Base-by-base conservation (phyloP, 805 yeast species). In the Pichia occidentalis region DNA sequence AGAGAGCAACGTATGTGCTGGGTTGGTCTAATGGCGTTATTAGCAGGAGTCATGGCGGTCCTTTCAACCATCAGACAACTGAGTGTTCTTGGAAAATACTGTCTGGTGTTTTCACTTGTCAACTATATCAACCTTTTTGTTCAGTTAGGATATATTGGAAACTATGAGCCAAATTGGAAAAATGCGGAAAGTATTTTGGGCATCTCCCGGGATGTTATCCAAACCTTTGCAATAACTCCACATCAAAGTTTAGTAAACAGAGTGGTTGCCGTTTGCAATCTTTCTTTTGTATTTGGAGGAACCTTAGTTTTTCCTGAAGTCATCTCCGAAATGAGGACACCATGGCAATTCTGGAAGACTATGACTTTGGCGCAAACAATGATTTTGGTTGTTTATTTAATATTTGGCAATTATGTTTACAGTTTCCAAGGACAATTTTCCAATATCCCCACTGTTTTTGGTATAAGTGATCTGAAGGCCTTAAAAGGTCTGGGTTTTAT, bases 261-360 rank as follows among this genome's bases (percentile, higher is more conserved):
- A 42, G 52, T 66, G 31, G 56, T 54, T 14, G 69, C 68, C 13
- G 50, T 65, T 42, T 60, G 67, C 53, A 68, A 68, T 49, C 60
- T 69, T 44, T 70, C 70, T 14, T 70, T 64, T 50, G 65, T 72
- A 3, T 70, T 67, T 58, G 75, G 73, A 27, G 75, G 75, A 44
- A 69, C 74, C n/a, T 60, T 69, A 44, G 64, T 68, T 34, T 69
- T 68, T 53, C 61, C 67, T 13, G 72, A 70, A 47, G 60, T 70
- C 35, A 57, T 70, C 56, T 65, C 74, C 9, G 75, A 70, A 50
- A 64, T 70, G 71, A 58, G 53, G 39, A 58, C 67, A 34, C 75
- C 75, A 7, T 54, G 54, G 60, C 74, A 70, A 40, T 70, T 70
- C 54, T 60, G 69, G 65, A 66, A 68, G 50, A 72, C 72, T 31